These are phyloP conservation scores for Otatea glauca DNA, from an alignment of 176 grass and related monocot species.

Conservation along the genomic window DNA sequence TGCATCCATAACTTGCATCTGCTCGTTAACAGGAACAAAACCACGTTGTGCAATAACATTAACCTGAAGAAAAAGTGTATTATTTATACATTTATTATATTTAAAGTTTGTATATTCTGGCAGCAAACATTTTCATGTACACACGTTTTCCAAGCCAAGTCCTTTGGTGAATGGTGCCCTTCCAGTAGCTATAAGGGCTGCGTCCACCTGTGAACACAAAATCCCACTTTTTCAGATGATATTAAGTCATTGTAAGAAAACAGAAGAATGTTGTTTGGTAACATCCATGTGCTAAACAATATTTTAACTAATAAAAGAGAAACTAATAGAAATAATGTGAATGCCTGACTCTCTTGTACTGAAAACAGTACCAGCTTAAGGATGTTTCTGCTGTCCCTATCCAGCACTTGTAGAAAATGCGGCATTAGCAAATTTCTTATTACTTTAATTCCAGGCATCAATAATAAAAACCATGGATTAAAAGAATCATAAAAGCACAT, in stretches of 20 bases:
- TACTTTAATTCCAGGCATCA: no score
- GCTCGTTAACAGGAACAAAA: constrained; percentile 69
- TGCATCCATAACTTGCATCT: constrained; percentile 64
- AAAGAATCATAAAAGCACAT: no score
- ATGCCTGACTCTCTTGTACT: not conserved
- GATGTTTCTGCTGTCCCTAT: not conserved
- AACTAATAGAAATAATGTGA: not conserved
- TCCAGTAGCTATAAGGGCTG: constrained; percentile 76
- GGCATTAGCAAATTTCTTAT: no score
- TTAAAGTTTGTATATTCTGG: not conserved
- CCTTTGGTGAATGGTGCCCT: constrained; percentile 78
- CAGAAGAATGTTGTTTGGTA: not conserved
- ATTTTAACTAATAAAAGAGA: not conserved
- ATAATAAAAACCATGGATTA: no score
- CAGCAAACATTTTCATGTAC: not conserved
- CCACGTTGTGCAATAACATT: constrained; percentile 68
- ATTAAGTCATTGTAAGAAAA: constrained; percentile 9
- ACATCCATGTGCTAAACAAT: not conserved
- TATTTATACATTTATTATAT: constrained; percentile 1
- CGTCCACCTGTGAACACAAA: constrained; percentile 56
- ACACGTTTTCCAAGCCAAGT: constrained; percentile 81
- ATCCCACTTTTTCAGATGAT: not conserved
- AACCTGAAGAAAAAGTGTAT: constrained; percentile 45
- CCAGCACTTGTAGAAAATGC: not conserved
- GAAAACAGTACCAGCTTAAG: not conserved